Percentiles rank a stretch among this genome's conserved stretches.
Conservation (phyloP, 108 stramenopile species). For the Stephanodiscus minutulus region DNA sequence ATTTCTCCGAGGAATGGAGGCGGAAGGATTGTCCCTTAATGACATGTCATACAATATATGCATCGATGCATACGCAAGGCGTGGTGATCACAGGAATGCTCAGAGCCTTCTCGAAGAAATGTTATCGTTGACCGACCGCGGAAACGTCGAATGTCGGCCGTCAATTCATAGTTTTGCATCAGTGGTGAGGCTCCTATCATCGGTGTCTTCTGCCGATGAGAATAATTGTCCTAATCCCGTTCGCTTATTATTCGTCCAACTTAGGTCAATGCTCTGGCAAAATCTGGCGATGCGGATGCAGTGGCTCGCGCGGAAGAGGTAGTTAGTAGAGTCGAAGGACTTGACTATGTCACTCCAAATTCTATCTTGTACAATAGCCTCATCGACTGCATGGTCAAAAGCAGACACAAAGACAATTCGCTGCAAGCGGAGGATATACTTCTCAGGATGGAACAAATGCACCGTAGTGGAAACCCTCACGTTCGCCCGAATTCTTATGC, state of each 20-base stretch:
- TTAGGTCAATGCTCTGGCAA: conserved; percentile 63
- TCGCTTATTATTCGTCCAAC: not conserved
- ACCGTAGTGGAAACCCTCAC: conserved; percentile 20
- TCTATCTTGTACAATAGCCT: conserved; percentile 43
- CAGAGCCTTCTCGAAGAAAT: conserved; percentile 39
- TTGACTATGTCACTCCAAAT: conserved; percentile 43
- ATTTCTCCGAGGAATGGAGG: conserved; percentile 50
- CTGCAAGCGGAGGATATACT: conserved; percentile 30
- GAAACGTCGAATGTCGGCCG: conserved; percentile 21
- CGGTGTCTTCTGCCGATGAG: not conserved
- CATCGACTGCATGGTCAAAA: conserved; percentile 35
- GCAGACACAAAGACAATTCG: conserved; percentile 11
- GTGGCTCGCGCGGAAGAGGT: conserved; percentile 42
- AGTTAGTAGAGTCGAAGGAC: conserved; percentile 36
- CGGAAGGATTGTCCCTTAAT: conserved; percentile 17
- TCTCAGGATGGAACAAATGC: conserved; percentile 28
- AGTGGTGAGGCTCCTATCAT: conserved; percentile 28
- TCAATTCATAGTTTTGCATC: conserved; percentile 49
- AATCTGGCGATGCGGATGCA: conserved; percentile 39
- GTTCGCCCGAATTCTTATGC: conserved; percentile 27
- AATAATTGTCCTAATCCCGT: not conserved
- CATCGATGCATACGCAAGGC: conserved; percentile 48
- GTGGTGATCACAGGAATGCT: conserved; percentile 25
- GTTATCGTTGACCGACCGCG: conserved; percentile 25
- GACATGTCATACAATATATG: conserved; percentile 44